A percentile compares a stretch with the other conserved stretches of the same genome.
Evolutionary conservation across 2,329 filamentous ascomycete genomes (phyloP).

Genomic region (Drechslerella coelobrocha): DNA sequence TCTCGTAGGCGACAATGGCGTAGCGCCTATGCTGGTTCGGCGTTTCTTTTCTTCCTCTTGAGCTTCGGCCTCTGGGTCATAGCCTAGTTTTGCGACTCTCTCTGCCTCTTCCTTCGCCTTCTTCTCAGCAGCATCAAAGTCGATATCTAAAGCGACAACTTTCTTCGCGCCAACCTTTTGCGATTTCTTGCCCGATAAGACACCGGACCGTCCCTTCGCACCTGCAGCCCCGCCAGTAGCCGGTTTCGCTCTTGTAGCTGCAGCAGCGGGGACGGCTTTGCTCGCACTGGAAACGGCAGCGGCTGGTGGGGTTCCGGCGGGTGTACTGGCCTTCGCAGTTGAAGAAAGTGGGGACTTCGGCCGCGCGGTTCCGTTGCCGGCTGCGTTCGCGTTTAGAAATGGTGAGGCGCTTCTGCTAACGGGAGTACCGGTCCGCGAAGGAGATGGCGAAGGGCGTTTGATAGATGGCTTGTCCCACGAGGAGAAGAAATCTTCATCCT

Average conservation of each 20-base stretch:
- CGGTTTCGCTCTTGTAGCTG: constrained; percentile 76
- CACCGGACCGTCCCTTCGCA: constrained; percentile 75
- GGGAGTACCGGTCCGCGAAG: constrained; percentile 86
- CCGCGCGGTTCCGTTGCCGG: constrained; percentile 73
- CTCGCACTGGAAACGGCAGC: constrained; percentile 23
- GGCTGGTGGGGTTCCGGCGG: constrained; percentile 66
- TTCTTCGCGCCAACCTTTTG: constrained; percentile 93
- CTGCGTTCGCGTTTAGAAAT: constrained; percentile 73
- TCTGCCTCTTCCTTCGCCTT: constrained; percentile 98
- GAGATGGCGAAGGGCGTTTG: constrained; percentile 91
- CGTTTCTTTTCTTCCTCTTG: constrained; percentile 60
- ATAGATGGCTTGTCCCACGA: constrained; percentile 98
- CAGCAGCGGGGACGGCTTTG: constrained; percentile 72
- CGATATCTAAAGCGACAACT: constrained; percentile 64
- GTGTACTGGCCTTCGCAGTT: constrained; percentile 62
- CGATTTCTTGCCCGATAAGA: constrained; percentile 83
- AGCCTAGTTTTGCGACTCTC: constrained; percentile 91
- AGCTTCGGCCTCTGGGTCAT: constrained; percentile 88
- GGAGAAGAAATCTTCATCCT: constrained; percentile 94
- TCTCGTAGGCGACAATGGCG: constrained; percentile 63
- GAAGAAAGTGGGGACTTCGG: constrained; percentile 81
- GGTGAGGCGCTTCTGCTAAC: constrained; percentile 85
- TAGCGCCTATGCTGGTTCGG: constrained; percentile 58
- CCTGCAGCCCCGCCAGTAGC: constrained; percentile 64
- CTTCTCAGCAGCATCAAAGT: constrained; percentile 92